Evolutionary conservation across 805 yeast genomes (phyloP).

Genomic region (Cyberlindnera maritima): DNA sequence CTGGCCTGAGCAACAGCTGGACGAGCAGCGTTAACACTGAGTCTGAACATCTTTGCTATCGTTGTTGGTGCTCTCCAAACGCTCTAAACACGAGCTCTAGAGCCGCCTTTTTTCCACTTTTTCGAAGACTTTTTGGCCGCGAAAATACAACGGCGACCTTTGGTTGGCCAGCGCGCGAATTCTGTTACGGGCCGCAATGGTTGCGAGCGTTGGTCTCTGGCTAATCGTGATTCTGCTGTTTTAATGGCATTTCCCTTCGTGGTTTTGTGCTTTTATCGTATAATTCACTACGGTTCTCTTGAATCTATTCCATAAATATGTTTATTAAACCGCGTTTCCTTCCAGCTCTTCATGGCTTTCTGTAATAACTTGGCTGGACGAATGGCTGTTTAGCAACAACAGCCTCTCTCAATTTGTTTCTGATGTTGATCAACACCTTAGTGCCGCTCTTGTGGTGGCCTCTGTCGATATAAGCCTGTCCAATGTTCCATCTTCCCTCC

Average conservation of each 20-base stretch:
- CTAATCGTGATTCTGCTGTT: background rate
- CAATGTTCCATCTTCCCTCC: conserved; percentile 73
- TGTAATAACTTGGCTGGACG: conserved; percentile 70
- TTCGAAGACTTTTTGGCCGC: conserved; percentile 15
- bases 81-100: background rate
- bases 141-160: conserved; percentile 16
- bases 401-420: conserved; percentile 81
- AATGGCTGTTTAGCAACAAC: conserved; percentile 82
- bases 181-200: conserved; percentile 7
- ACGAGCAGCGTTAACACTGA: conserved; percentile 32
- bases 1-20: conserved; percentile 30
- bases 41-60: conserved; percentile 27
- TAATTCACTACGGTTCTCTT: background rate
- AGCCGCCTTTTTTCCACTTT: conserved; percentile 20
- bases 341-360: conserved; percentile 24
- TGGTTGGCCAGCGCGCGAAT: conserved; percentile 23
- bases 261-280: background rate
- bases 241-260: background rate
- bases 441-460: conserved; percentile 73
- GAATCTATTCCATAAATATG: too few species aligned
- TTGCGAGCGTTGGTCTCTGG: conserved; percentile 3
- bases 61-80: conserved; percentile 7
- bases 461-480: conserved; percentile 84
- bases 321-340: background rate
- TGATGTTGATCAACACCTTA: conserved; percentile 65